phyloP scores from a whole-genome alignment of 2,329 filamentous ascomycete genomes.

The Venturia aucupariae region DNA sequence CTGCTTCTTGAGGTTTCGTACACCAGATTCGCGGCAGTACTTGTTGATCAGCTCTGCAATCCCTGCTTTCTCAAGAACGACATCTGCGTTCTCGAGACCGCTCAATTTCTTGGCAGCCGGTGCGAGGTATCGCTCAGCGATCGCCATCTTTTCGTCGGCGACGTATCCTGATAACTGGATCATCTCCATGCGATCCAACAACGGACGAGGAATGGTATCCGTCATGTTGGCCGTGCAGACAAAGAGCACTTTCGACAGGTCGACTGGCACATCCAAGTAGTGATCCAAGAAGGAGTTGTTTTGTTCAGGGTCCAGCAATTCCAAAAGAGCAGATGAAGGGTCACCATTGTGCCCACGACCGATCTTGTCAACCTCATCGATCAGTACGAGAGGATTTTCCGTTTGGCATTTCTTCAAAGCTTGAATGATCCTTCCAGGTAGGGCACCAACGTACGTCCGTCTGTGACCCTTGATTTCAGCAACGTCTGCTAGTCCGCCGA shows the following conservation, averaged over 20 bases:
- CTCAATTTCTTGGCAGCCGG: slow-evolving; percentile 92
- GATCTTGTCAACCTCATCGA: slow-evolving; percentile 98
- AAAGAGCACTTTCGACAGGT: slow-evolving; percentile 94
- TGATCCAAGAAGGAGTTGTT: slow-evolving; percentile 97
- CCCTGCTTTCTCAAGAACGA: slow-evolving; percentile 75
- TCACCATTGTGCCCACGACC: slow-evolving; percentile 94
- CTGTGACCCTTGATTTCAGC: slow-evolving; percentile 98
- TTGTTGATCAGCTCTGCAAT: slow-evolving; percentile 97
- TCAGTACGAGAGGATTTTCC: slow-evolving; percentile 91
- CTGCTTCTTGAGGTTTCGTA: slow-evolving; percentile 97
- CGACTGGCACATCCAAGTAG: slow-evolving; percentile 96
- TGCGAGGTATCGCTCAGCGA: slow-evolving; percentile 84
- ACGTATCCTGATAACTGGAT: slow-evolving; percentile 96
- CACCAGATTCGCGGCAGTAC: slow-evolving; percentile 94
- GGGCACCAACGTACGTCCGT: slow-evolving; percentile 88
- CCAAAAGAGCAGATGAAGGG: slow-evolving; percentile 85
- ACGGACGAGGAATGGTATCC: slow-evolving; percentile 87
- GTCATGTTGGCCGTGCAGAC: slow-evolving; percentile 99
- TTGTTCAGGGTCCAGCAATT: slow-evolving; percentile 91
- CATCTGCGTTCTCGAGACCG: slow-evolving; percentile 81
- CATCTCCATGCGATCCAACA: slow-evolving; percentile 95
- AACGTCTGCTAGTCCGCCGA: slow-evolving; percentile 92
- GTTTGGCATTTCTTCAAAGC: slow-evolving; percentile 98
- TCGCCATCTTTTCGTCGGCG: slow-evolving; percentile 97
- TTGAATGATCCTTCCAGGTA: slow-evolving; percentile 95